phyloP scores from a whole-genome alignment of 345 rosid genomes.

The Eucalyptus polybractea region DNA sequence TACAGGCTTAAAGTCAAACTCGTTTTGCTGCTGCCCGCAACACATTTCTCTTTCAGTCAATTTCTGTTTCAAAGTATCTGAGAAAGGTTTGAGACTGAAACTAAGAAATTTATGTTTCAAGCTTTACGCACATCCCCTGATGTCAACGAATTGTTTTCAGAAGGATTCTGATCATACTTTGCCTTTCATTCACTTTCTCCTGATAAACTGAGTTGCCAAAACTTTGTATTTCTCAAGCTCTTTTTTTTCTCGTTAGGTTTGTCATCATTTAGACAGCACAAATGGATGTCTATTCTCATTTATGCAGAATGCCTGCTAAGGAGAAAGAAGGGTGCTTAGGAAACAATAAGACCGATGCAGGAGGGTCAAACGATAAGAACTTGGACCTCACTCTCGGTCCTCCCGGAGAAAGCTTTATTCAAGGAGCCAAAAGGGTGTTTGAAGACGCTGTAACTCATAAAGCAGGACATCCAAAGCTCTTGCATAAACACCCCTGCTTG shows the following conservation, averaged over 20 bases:
- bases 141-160: neutral
- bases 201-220: neutral
- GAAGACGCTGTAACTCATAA: neutral
- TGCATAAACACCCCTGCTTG: neutral
- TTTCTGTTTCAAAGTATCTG: neutral
- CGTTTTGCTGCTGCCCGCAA: neutral
- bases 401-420: conserved; percentile 8
- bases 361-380: conserved; percentile 8
- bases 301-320: neutral
- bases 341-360: neutral
- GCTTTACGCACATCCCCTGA: neutral
- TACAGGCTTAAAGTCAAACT: neutral
- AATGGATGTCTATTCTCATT: neutral
- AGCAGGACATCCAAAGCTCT: neutral
- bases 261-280: neutral
- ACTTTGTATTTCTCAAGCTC: neutral
- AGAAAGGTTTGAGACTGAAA: neutral
- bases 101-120: neutral
- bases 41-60: neutral
- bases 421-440: conserved; percentile 11
- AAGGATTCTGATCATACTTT: neutral
- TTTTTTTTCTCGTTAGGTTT: neutral
- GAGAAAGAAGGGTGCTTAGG: neutral
- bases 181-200: neutral
- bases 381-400: conserved; percentile 35